These are phyloP conservation scores for Candida incommunis DNA, from an alignment of 805 yeast genomes.

Conservation along the genomic window DNA sequence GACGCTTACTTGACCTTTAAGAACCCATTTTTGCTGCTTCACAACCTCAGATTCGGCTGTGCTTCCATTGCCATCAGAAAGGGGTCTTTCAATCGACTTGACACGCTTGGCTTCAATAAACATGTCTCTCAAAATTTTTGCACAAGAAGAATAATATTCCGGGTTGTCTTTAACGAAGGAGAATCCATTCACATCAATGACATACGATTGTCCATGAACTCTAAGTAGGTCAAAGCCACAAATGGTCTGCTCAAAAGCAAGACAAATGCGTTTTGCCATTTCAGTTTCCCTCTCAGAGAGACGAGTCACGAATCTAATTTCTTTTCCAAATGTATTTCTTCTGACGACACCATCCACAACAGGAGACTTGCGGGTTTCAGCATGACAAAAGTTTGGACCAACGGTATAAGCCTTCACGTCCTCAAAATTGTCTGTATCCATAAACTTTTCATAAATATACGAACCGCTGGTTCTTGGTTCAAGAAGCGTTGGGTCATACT, in stretches of 20 bases:
- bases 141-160: constrained; percentile 72
- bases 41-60: constrained; percentile 26
- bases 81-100: constrained; percentile 16
- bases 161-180: constrained; percentile 90
- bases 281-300: constrained; percentile 57
- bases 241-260: constrained; percentile 75
- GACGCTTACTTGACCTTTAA: constrained; percentile 83
- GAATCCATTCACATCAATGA: constrained; percentile 95
- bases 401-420: constrained; percentile 98
- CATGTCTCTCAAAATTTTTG: constrained; percentile 59
- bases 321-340: constrained; percentile 95
- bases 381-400: constrained; percentile 83
- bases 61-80: constrained; percentile 5
- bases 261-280: constrained; percentile 69
- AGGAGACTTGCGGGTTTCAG: constrained; percentile 96
- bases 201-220: constrained; percentile 77
- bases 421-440: constrained; percentile 97
- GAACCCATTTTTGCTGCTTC: constrained; percentile 85
- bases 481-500: constrained; percentile 70
- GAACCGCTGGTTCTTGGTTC: constrained; percentile 82
- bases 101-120: constrained; percentile 45
- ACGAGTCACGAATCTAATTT: constrained; percentile 78
- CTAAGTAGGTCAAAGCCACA: constrained; percentile 94
- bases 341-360: constrained; percentile 99
- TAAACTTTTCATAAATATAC: constrained; percentile 80